Percentiles rank a stretch among this genome's conserved stretches.
These are phyloP conservation scores for Canavalia ensiformis DNA, from an alignment of 306 rosid species.

Conservation along the genomic window DNA sequence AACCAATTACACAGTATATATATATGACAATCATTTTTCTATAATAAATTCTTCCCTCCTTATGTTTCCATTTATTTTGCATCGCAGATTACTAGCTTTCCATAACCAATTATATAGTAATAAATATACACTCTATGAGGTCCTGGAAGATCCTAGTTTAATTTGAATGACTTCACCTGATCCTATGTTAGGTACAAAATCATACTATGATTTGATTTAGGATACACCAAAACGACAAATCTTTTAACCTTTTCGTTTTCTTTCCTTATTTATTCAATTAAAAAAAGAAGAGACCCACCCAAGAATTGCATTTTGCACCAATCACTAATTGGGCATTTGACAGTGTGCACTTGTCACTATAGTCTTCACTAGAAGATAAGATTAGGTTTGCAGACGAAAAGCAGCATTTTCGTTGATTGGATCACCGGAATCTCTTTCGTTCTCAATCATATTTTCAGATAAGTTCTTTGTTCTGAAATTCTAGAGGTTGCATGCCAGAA, in stretches of 20 bases:
- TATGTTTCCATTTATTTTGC: background rate
- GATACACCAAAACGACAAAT: background rate
- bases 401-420: conserved; percentile 22
- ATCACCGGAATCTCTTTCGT: conserved; percentile 23
- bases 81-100: background rate
- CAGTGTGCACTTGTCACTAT: conserved; percentile 1
- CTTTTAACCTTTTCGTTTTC: background rate
- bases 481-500: conserved; percentile 7
- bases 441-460: background rate
- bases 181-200: conserved; percentile 20
- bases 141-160: background rate
- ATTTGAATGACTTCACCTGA: background rate
- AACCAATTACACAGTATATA: too few species aligned
- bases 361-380: conserved; percentile 17
- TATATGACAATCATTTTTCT: too few species aligned
- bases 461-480: conserved; percentile 39
- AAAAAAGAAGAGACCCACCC: background rate
- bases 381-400: conserved; percentile 27
- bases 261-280: background rate
- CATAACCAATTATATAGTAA: too few species aligned
- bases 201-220: background rate
- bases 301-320: conserved; percentile 4
- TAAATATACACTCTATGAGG: too few species aligned
- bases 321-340: background rate
- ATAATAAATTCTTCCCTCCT: too few species aligned